Evolutionary conservation across 495 filamentous ascomycete species (phyloP), one percentile per base, ranked within the genome.

Genomic region (Aspergillus bridgeri): DNA sequence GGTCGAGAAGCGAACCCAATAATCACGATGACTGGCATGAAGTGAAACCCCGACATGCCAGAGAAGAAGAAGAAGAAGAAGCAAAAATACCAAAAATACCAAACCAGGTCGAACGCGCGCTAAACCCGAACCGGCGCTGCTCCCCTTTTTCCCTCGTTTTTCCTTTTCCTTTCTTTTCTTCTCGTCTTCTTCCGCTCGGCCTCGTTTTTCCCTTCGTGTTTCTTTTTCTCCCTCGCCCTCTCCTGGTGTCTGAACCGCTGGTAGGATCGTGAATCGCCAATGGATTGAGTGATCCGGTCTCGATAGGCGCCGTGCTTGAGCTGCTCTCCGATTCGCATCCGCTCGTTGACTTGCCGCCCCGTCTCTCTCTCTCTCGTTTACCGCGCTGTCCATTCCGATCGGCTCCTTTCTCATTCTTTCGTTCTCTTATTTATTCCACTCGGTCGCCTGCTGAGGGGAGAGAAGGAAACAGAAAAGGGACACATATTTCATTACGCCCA

Each of bases 241-340:
- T 18, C 24, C 61, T 52, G 54, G 53, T 49, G 46, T 54, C 53
- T 64, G 52, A 60, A 47, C 63, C 65, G 64, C 66, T 65, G 66
- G 66, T 62, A 68, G 66, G 66, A 64, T 61, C 55, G 60, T 61
- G 65, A 63, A 15, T 66, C 53, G 25, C 59, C 23, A 51, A 60
- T 62, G 59, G 59, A 61, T 51, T 63, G 57, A 61, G 48, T 63
- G 57, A 59, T 50, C 24, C 50, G 33, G 4, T 15, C 17, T 52
- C 29, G 46, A 25, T 55, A 4, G 19, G 50, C 49, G 21, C 23
- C 25, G 33, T 48, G n/a, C 53, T 57, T 53, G 38, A 51, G 46
- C 46, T 45, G 21, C 46, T 64, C 56, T 50, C 25, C 58, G 48
- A 47, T 33, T 48, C 49, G 27, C 27, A 29, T 60, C 57, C 56